These are phyloP conservation scores for Nyctanthes arbortristis DNA, from an alignment of 257 asterid species.

Conservation along the genomic window DNA sequence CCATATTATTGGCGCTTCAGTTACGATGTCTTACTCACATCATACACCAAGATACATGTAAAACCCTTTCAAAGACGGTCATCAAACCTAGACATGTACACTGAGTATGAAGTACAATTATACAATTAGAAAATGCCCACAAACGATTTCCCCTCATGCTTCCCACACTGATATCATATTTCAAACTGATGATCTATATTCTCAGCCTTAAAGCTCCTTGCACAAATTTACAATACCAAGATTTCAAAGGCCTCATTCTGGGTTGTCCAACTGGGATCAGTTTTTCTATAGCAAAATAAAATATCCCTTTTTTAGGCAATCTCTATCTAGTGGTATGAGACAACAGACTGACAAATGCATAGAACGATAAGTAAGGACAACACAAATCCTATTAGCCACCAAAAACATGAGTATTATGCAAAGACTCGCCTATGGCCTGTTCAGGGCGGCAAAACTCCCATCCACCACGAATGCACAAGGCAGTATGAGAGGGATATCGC, in stretches of 20 bases:
- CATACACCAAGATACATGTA: background rate
- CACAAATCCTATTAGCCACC: constrained; percentile 11
- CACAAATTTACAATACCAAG: constrained; percentile 6
- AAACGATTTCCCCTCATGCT: background rate
- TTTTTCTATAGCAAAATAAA: background rate
- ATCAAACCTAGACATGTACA: background rate
- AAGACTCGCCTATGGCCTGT: constrained; percentile 72
- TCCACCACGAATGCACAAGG: constrained; percentile 87
- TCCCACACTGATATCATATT: background rate
- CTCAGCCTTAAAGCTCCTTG: background rate
- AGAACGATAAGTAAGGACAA: constrained; percentile 1
- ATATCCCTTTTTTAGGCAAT: background rate
- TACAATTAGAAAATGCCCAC: background rate
- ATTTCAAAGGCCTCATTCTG: background rate
- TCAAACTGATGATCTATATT: background rate
- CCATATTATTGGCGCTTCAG: background rate
- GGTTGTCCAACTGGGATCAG: background rate
- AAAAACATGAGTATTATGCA: constrained; percentile 14
- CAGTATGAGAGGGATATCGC: constrained; percentile 89
- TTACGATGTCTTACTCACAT: background rate
- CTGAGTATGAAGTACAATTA: background rate
- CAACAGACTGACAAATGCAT: background rate
- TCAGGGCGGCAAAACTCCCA: constrained; percentile 97
- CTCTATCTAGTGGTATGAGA: constrained; percentile 7
- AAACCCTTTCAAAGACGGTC: background rate